phyloP scores from a whole-genome alignment of 345 rosid species.

The Bruguiera gymnorhiza region DNA sequence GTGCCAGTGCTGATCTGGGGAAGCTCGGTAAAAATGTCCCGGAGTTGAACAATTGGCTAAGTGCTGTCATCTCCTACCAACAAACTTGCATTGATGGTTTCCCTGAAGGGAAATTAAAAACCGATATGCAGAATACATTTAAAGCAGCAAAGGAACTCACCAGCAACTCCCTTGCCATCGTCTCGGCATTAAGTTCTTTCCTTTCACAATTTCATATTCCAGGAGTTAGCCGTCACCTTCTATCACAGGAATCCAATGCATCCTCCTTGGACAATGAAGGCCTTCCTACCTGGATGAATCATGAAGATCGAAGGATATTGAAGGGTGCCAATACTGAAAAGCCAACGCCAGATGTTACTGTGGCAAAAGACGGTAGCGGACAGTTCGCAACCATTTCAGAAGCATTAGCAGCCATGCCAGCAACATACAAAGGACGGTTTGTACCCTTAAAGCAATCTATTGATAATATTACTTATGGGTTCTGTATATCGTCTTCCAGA shows the following conservation, averaged over 20 bases:
- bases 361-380: constrained; percentile 85
- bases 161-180: constrained; percentile 73
- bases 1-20: constrained; percentile 24
- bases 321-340: constrained; percentile 27
- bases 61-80: constrained; percentile 80
- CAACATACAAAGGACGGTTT: constrained; percentile 54
- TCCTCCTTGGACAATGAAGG: constrained; percentile 28
- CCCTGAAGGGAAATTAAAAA: constrained; percentile 58
- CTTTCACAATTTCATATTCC: constrained; percentile 17
- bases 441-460: background rate
- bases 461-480: no score
- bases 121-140: constrained; percentile 44
- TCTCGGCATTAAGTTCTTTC: constrained; percentile 28
- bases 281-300: constrained; percentile 53
- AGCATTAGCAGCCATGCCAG: constrained; percentile 65
- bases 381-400: constrained; percentile 56
- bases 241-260: constrained; percentile 19
- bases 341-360: constrained; percentile 53
- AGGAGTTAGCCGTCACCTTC: constrained; percentile 40
- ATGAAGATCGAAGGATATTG: constrained; percentile 55
- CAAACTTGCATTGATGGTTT: constrained; percentile 78
- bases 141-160: constrained; percentile 48
- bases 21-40: constrained; percentile 25
- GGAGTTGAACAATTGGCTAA: constrained; percentile 61
- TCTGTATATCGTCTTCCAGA: no score